phyloP scores from a whole-genome alignment of 2,329 filamentous ascomycete species.

The Aphanoascus verrucosus region DNA sequence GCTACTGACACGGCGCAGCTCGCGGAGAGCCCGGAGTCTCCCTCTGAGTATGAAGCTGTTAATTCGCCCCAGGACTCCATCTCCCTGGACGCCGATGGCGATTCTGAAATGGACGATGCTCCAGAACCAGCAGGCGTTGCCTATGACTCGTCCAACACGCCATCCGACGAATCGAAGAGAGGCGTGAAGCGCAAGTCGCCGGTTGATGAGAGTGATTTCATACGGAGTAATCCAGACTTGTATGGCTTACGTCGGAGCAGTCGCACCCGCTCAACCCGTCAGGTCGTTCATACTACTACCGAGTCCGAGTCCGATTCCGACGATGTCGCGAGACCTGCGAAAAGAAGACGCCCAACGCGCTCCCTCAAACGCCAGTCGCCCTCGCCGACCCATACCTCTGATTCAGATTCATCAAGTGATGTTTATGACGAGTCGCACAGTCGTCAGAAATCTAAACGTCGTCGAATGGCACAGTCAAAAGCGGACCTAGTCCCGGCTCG shows the following conservation, averaged over 20 bases:
- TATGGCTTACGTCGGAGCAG: constrained; percentile 89
- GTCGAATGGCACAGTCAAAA: constrained; percentile 56
- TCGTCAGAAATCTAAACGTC: constrained; percentile 62
- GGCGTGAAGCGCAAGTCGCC: constrained; percentile 62
- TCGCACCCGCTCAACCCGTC: constrained; percentile 52
- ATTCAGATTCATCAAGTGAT: constrained; percentile 55
- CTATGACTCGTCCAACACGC: constrained; percentile 50
- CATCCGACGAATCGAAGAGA: constrained; percentile 59
- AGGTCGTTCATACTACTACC: constrained; percentile 51
- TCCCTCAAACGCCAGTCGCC: constrained; percentile 39
- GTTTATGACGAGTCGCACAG: constrained; percentile 68
- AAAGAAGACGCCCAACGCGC: constrained; percentile 41
- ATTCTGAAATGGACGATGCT: constrained; percentile 61
- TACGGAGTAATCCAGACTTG: constrained; percentile 82
- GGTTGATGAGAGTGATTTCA: constrained; percentile 68
- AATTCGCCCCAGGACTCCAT: constrained; percentile 42
- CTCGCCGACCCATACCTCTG: constrained; percentile 48
- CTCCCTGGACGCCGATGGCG: constrained; percentile 43
- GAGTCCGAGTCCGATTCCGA: constrained; percentile 71
- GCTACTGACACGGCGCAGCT: constrained; percentile 3
- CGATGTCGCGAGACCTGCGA: constrained; percentile 43
- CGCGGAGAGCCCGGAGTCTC: constrained; percentile 35
- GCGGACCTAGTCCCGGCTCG: constrained; percentile 54
- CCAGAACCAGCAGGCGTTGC: constrained; percentile 37
- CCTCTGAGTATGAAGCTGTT: constrained; percentile 38